These are phyloP conservation scores for Calycina herbarum DNA, from an alignment of 2,329 filamentous ascomycete species.

Conservation along the genomic window DNA sequence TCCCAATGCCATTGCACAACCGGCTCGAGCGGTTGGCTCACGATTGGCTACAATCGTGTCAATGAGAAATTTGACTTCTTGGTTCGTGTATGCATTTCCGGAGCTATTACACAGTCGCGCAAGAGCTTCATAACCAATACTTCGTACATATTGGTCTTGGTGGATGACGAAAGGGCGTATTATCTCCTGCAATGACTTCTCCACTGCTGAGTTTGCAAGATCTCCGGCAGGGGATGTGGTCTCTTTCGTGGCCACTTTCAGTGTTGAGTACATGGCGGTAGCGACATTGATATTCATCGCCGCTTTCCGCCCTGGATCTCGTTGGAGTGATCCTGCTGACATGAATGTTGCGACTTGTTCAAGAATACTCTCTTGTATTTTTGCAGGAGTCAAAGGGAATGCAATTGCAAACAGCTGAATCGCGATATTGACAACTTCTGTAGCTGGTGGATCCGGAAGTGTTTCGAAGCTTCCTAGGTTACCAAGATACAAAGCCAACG, in stretches of 20 bases:
- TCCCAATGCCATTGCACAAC: conserved; percentile 90
- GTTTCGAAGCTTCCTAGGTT: conserved; percentile 44
- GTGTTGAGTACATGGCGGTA: conserved; percentile 73
- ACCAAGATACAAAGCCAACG: conserved; percentile 72
- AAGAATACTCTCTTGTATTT: conserved; percentile 92
- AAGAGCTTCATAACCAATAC: conserved; percentile 79
- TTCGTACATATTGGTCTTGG: conserved; percentile 81
- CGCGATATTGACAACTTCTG: conserved; percentile 91
- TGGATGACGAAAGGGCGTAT: conserved; percentile 73
- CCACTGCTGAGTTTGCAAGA: conserved; percentile 71
- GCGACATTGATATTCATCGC: conserved; percentile 91
- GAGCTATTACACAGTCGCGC: conserved; percentile 76
- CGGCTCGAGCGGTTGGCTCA: conserved; percentile 88
- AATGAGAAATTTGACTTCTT: conserved; percentile 86
- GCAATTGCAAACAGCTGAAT: conserved; percentile 92
- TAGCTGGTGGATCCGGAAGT: conserved; percentile 77
- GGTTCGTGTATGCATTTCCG: conserved; percentile 84
- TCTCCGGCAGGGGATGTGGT: conserved; percentile 71
- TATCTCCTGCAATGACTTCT: conserved; percentile 80
- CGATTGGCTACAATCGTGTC: conserved; percentile 93
- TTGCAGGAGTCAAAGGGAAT: conserved; percentile 82
- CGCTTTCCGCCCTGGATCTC: conserved; percentile 84
- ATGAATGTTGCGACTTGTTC: conserved; percentile 91
- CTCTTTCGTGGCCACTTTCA: conserved; percentile 84
- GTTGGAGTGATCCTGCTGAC: conserved; percentile 74